Base-by-base conservation (phyloP, 305 asterid genomes). In the Salvia sclarea region DNA sequence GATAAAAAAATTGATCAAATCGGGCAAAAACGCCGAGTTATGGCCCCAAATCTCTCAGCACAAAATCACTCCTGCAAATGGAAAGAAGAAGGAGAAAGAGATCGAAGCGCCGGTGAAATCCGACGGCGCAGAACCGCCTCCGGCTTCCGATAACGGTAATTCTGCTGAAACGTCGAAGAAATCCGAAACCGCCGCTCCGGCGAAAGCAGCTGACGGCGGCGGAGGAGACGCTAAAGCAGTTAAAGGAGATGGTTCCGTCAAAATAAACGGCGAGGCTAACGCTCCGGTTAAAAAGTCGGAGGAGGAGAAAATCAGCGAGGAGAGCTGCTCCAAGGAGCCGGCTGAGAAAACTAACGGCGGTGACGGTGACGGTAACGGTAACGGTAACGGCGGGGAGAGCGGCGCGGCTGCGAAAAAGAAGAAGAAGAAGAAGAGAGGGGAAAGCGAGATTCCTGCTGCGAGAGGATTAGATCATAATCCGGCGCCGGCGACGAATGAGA, bases 341-440 rank as follows among this genome's bases (percentile, higher is more conserved):
- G 72, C 9, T 11, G 69, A 48, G 61, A 63, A 72, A 48, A 64
- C 14, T 8, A 77, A 5, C 22, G 75, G 50, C 41, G 49, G 16
- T 10, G 68, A 57, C 30, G 3, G 44, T 8, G 13, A 37, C 44
- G 72, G 62, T n/a, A 65, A 60, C 21, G 75, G 47, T 1, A 54
- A 25, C 18, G 61, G 56, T 1, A 54, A 25, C 18, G 61, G 56
- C 20, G 80, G 50, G 0, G 78, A 59, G 17, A 61, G 78, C 54
- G 73, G 82, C 74, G 52, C 52, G 41, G 47, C 50, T 69, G 81
- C 76, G 54, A 84, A 81, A 66, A 86, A 77, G 81, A 88, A 81
- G 79, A 86, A 77, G 81, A 88, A 81, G 78, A 86, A 88, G 73
- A 88, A 68, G 76, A 70, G 74, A 71, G 91, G 84, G 78, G 87